phyloP scores from a whole-genome alignment of 306 rosid species.

The Rosa chinensis region DNA sequence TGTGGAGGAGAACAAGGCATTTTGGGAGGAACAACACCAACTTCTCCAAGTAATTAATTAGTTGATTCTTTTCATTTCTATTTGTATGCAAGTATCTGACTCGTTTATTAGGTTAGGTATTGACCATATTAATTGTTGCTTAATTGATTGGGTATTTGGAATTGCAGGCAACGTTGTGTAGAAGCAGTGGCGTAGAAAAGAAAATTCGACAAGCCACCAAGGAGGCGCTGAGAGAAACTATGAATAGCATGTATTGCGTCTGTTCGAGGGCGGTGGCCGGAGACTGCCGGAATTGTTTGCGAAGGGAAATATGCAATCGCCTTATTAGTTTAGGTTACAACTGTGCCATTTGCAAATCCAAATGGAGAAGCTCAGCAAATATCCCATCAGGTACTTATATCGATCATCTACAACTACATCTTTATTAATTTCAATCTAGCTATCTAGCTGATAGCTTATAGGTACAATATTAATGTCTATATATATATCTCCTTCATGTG shows the following conservation, averaged over 20 bases:
- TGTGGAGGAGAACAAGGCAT: conserved; percentile 40
- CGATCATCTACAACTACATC: not conserved
- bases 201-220: conserved; percentile 57
- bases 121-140: not conserved
- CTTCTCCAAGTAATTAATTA: conserved; percentile 56
- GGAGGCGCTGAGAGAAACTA: conserved; percentile 39
- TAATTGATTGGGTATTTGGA: not conserved
- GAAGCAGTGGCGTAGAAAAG: conserved; percentile 52
- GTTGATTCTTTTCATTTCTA: not conserved
- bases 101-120: not conserved
- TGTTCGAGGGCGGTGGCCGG: conserved; percentile 38
- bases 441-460: too few relatives aligned
- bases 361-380: conserved; percentile 55
- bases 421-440: too few relatives aligned
- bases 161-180: conserved; percentile 46
- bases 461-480: too few relatives aligned
- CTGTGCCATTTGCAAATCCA: conserved; percentile 66
- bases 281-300: conserved; percentile 67
- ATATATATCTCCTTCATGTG: not conserved
- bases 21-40: conserved; percentile 65
- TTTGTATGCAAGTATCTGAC: not conserved
- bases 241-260: conserved; percentile 34
- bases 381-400: conserved; percentile 56
- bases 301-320: conserved; percentile 51
- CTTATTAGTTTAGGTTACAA: conserved; percentile 53